Conservation (phyloP, 441 rosid species). For the Gossypium schwendimanii region DNA sequence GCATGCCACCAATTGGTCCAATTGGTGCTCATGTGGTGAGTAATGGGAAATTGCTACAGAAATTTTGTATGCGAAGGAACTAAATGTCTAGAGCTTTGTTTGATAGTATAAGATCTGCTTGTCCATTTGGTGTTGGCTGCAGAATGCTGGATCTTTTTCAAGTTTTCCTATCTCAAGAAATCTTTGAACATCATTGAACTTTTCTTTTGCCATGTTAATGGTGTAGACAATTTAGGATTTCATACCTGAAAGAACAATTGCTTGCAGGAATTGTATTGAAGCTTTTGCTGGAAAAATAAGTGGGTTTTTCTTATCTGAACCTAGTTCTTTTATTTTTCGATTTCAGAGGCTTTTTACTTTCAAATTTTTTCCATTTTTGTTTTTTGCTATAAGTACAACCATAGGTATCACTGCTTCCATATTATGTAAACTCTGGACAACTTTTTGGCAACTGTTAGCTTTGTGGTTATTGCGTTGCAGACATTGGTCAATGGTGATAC, state of each 20-base stretch:
- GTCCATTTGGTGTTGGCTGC: conserved; percentile 5
- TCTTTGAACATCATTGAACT: conserved; percentile 1
- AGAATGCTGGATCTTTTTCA: conserved; percentile 3
- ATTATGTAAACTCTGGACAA: conserved; percentile 2
- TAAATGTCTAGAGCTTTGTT: not conserved
- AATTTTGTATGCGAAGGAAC: not conserved
- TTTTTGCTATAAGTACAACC: not conserved
- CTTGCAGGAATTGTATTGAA: not conserved
- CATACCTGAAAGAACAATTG: conserved; percentile 3
- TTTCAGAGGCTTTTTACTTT: not conserved
- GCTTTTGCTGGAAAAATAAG: not conserved
- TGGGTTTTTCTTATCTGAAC: not conserved
- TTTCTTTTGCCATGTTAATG: not conserved
- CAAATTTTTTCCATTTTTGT: not conserved
- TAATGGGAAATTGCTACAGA: not conserved
- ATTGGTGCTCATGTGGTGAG: conserved; percentile 93
- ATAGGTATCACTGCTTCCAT: not conserved
- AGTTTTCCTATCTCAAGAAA: not conserved
- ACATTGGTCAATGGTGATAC: conserved; percentile 61
- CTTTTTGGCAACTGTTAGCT: not conserved
- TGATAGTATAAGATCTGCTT: not conserved
- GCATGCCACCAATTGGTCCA: conserved; percentile 90
- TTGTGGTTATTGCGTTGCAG: conserved; percentile 37
- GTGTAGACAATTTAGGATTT: not conserved
- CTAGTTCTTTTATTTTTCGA: not conserved